Conservation (phyloP, 1,284 basidiomycete species). For the Volvariella surrecta region DNA sequence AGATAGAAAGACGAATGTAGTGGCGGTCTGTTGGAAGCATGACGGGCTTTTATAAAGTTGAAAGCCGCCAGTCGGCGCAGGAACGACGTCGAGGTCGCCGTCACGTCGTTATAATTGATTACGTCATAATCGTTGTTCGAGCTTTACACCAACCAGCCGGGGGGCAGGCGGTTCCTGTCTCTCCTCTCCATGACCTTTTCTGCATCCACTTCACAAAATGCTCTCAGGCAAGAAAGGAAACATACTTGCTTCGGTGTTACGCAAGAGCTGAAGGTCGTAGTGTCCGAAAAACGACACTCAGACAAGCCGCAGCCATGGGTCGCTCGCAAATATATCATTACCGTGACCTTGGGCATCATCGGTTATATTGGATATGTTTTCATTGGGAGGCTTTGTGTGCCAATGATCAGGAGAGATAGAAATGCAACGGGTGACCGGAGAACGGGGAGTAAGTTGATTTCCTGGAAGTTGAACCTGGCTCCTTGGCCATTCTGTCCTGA, state of each 20-base stretch:
- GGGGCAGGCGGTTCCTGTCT: no score
- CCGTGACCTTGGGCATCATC: slow-evolving; percentile 43
- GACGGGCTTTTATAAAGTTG: no score
- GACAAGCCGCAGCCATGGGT: slow-evolving; percentile 54
- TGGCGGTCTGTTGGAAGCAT: slow-evolving; percentile 9
- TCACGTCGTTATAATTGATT: no score
- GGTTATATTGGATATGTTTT: slow-evolving; percentile 65
- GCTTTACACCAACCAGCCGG: no score
- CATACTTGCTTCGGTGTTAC: slow-evolving; percentile 30
- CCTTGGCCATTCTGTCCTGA: background rate
- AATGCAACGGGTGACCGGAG: slow-evolving; percentile 34
- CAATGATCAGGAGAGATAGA: slow-evolving; percentile 40
- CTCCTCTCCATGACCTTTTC: background rate
- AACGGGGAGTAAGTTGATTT: slow-evolving; percentile 46
- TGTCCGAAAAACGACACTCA: slow-evolving; percentile 28
- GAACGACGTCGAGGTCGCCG: no score
- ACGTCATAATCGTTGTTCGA: no score
- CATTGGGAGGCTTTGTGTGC: slow-evolving; percentile 54
- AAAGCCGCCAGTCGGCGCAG: no score
- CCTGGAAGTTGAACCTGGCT: background rate
- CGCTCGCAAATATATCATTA: slow-evolving; percentile 49
- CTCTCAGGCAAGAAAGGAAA: slow-evolving; percentile 2
- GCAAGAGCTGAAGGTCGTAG: slow-evolving; percentile 29
- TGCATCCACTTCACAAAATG: slow-evolving; percentile 1
- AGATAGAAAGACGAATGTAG: slow-evolving; percentile 22